Percentiles rank a stretch among this genome's conserved stretches.
Conservation (phyloP, 495 filamentous ascomycete species). For the Neurospora sp. region DNA sequence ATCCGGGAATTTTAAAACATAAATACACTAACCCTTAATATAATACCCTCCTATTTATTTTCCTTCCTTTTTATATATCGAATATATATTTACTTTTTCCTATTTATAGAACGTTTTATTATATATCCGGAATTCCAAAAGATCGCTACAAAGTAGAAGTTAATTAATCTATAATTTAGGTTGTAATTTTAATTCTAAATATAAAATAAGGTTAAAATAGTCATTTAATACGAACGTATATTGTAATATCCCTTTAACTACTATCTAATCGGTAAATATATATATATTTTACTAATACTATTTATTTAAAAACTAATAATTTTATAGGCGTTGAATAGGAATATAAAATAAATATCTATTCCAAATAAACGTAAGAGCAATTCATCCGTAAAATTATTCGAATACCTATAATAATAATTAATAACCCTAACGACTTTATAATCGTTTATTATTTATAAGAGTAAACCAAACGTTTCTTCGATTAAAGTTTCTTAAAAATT, state of each 20-base stretch:
- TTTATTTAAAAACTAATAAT: background rate
- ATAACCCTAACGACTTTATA: background rate
- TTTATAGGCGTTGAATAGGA: background rate
- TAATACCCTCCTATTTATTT: background rate
- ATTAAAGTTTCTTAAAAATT: background rate
- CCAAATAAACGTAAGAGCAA: fast-evolving
- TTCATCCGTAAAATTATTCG: background rate
- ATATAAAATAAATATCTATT: background rate
- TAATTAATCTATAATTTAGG: background rate
- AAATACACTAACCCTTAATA: background rate
- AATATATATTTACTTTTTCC: background rate
- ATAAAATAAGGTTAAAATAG: background rate
- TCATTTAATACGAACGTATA: background rate
- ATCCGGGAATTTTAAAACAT: background rate
- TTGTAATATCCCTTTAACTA: background rate
- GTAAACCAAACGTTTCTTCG: background rate
- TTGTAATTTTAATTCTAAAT: background rate
- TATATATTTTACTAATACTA: background rate
- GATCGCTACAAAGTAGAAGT: background rate
- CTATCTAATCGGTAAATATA: background rate
- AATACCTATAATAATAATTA: background rate
- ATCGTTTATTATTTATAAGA: background rate
- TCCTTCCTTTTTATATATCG: background rate
- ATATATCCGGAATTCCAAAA: background rate
- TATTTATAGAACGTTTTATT: background rate